Evolutionary conservation across 148 eudicot species (phyloP), one percentile per base, ranked within the genome.

Genomic region (Vaccinium vitisidaea): DNA sequence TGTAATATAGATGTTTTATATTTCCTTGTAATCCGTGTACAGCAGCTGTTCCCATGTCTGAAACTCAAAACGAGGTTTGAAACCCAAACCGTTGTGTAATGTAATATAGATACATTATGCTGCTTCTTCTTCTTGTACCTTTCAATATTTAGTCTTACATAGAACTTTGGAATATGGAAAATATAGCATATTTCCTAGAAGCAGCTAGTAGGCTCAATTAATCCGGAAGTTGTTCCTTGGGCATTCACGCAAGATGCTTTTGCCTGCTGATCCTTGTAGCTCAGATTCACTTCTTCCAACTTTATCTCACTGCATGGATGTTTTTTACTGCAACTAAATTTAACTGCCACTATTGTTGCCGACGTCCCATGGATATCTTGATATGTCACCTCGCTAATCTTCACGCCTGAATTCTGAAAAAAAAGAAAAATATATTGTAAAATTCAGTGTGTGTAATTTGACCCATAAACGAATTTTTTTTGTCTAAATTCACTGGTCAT

Each of bases 301-400:
- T 25, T 77, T 49, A 77, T 77, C 16, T 27, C 19, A 0, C 58
- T 77, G 80, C 80, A 77, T 23, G 80, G 80, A 77, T 23, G 1
- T 18, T 50, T 77, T 50, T 49, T n/a, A 50, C 80, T 77, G 13
- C 80, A 77, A 50, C 32, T 25, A 6, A 77, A 77, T 50, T 23
- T 23, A 50, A 77, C 58, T 0, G 80, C 80, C 5, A 50, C 80
- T 49, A 13, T 0, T 11, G 80, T 77, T 49, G 58, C 80, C 12
- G 80, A 77, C 12, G 80, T 49, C 23, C 80, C 80, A 1, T 77
- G 80, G 11, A 50, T 77, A 19, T 77, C 58, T 50, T 77, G 56
- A 23, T 77, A 77, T 12, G 36, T 77, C 56, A 77, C 80, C 1
- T 50, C 80, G 1, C 27, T 77, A 23, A 77, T 77, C 19, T 77